Evolutionary conservation across 352 stramenopile genomes (phyloP), one percentile per base, ranked within the genome.

Genomic region (Elongisporangium undulatum): DNA sequence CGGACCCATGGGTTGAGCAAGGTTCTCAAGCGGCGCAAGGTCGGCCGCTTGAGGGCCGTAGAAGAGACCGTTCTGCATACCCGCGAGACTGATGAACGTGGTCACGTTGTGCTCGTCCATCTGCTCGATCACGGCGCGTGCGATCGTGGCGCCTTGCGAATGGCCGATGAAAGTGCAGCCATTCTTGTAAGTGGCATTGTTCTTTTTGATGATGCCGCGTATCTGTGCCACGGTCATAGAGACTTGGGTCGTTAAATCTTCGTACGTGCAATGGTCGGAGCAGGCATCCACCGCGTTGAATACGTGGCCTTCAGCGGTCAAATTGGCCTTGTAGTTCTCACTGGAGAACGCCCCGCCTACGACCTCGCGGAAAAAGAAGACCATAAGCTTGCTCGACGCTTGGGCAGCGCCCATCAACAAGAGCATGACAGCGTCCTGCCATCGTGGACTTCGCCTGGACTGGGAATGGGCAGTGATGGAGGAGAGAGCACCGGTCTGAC

Each of bases 81-180:
- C 66, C 0, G 69, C 69, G 1, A 77, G 59, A 24, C 59, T 71
- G 49, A 77, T 63, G 56, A 74, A 67, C 29, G 65, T 67, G n/a
- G 68, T 57, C 20, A 61, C 63, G 12, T 69, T 67, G 58, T 77
- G 69, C 26, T 77, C 59, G 55, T 71, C 58, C 67, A 71, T 64
- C 53, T 69, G 56, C 55, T 82, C 75, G 38, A 82, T 63, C 12
- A 85, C 71, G 12, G 62, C 67, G 1, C 73, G 69, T 9, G 63
- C 61, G 9, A 77, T 26, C 13, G 68, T 51, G 0, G 66, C 69
- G 22, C 72, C 72, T 22, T 75, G 62, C 22, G 72, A 77, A 50
- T 77, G 64, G 17, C 50, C 63, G 21, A 80, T 74, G 45, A 80
- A 63, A 50, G 68, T 58, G 61, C 77, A 80, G 22, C 72, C 72